Conservation (phyloP, 2,329 filamentous ascomycete species). For the Exserohilum turcica region DNA sequence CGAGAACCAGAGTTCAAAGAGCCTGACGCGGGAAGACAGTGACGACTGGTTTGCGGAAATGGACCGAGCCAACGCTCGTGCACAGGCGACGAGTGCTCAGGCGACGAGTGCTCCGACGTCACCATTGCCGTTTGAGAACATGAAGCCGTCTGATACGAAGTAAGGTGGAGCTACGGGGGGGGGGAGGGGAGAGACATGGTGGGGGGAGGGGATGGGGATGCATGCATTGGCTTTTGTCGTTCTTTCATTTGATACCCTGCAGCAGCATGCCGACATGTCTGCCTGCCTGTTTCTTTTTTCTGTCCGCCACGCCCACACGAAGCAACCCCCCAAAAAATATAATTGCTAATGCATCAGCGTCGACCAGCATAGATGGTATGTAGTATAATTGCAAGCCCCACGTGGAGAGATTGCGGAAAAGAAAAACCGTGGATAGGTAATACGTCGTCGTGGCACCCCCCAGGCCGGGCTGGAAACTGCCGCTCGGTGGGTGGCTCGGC, state of each 20-base stretch:
- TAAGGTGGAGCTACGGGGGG: constrained; percentile 1
- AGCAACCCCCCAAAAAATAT: neutral
- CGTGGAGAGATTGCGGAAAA: neutral
- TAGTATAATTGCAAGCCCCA: neutral
- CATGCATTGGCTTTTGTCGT: constrained; percentile 1
- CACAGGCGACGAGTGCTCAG: constrained; percentile 17
- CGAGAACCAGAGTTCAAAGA: constrained; percentile 2
- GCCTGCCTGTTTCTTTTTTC: neutral
- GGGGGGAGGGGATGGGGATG: neutral
- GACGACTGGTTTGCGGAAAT: constrained; percentile 30
- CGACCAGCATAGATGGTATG: neutral
- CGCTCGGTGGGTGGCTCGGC: neutral
- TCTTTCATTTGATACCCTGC: constrained; percentile 14
- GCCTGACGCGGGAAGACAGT: constrained; percentile 11
- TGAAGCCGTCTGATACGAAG: constrained; percentile 6
- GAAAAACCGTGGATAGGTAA: no score
- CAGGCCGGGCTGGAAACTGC: neutral
- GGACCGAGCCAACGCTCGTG: constrained; percentile 17
- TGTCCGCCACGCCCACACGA: constrained; percentile 1
- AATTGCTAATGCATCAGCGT: neutral
- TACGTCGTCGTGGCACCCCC: no score
- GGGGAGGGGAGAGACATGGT: neutral
- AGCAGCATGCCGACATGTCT: constrained; percentile 3
- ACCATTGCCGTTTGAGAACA: constrained; percentile 11
- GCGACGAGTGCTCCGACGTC: constrained; percentile 17